Percentiles rank a stretch among this genome's conserved stretches.
Conservation (phyloP, 2,329 filamentous ascomycete species). For the Fusarium abutilonis region DNA sequence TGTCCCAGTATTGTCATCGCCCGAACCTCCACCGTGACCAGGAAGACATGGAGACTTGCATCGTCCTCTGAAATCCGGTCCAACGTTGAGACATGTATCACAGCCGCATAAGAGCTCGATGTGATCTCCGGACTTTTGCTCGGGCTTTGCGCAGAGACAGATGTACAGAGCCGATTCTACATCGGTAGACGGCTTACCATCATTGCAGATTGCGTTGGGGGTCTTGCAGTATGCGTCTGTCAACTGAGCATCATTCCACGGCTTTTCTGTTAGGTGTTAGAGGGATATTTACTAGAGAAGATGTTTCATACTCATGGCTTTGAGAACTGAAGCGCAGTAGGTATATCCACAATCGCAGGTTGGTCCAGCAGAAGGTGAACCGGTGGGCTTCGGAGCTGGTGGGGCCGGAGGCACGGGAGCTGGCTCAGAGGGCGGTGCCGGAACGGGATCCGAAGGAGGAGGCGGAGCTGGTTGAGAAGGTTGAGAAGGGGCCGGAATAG, state of each 20-base stretch:
- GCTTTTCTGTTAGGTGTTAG: constrained; percentile 42
- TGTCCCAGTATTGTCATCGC: background rate
- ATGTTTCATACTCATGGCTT: constrained; percentile 48
- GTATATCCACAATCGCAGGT: constrained; percentile 56
- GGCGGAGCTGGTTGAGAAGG: constrained; percentile 16
- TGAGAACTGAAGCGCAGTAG: constrained; percentile 54
- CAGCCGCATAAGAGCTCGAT: constrained; percentile 54
- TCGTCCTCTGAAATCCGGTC: constrained; percentile 53
- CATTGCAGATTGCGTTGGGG: constrained; percentile 49
- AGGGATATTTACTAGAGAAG: accelerated
- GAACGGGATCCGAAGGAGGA: constrained; percentile 14
- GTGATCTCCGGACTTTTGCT: constrained; percentile 48
- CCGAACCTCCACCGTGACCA: constrained; percentile 12
- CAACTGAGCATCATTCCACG: constrained; percentile 50
- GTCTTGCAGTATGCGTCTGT: constrained; percentile 52
- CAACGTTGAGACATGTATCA: constrained; percentile 53
- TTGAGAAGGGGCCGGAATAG: constrained; percentile 5
- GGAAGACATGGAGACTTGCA: constrained; percentile 49
- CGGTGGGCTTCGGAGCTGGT: constrained; percentile 36
- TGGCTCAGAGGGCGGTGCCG: no score
- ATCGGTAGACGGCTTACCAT: constrained; percentile 45
- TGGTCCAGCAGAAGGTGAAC: constrained; percentile 42
- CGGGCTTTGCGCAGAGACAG: constrained; percentile 50
- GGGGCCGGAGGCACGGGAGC: constrained; percentile 32
- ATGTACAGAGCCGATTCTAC: constrained; percentile 51